Evolutionary conservation across 805 yeast species (phyloP).

Genomic region (Nakazawaea pomicola): DNA sequence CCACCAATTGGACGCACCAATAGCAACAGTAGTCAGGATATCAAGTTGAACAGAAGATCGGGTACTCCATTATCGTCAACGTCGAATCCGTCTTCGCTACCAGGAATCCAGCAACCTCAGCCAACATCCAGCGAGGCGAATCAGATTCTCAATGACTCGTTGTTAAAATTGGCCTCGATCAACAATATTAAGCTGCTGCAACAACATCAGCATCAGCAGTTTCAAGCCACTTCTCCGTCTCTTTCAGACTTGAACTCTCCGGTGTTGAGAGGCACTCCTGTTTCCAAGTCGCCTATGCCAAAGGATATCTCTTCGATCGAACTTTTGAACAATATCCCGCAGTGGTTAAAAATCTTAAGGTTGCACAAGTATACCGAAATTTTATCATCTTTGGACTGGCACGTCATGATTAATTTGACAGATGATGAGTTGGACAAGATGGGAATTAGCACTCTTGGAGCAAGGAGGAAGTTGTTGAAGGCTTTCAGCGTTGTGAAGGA

Average conservation of each 20-base stretch:
- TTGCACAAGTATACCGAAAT: slow-evolving; percentile 92
- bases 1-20: slow-evolving; percentile 4
- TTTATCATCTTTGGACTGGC: slow-evolving; percentile 72
- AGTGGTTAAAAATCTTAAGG: slow-evolving; percentile 86
- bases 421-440: slow-evolving; percentile 66
- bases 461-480: slow-evolving; percentile 87
- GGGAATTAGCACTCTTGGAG: slow-evolving; percentile 95
- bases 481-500: slow-evolving; percentile 82
- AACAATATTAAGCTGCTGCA: slow-evolving; percentile 13
- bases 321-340: slow-evolving; percentile 72
- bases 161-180: slow-evolving; percentile 10
- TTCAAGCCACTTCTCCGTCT: slow-evolving; percentile 1
- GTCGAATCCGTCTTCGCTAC: slow-evolving; percentile 12
- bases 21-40: neutral
- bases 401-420: slow-evolving; percentile 62
- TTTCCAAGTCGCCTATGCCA: slow-evolving; percentile 39
- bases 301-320: slow-evolving; percentile 47
- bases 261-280: neutral
- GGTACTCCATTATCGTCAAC: slow-evolving; percentile 9
- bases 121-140: slow-evolving; percentile 3
- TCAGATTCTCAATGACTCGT: slow-evolving; percentile 6
- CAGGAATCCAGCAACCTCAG: slow-evolving; percentile 9
- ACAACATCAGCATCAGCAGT: slow-evolving; percentile 7
- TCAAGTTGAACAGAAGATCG: neutral
- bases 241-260: neutral